Evolutionary conservation across 2,329 filamentous ascomycete species (phyloP), one percentile per base, ranked within the genome.

Genomic region (Huntiella decipiens): DNA sequence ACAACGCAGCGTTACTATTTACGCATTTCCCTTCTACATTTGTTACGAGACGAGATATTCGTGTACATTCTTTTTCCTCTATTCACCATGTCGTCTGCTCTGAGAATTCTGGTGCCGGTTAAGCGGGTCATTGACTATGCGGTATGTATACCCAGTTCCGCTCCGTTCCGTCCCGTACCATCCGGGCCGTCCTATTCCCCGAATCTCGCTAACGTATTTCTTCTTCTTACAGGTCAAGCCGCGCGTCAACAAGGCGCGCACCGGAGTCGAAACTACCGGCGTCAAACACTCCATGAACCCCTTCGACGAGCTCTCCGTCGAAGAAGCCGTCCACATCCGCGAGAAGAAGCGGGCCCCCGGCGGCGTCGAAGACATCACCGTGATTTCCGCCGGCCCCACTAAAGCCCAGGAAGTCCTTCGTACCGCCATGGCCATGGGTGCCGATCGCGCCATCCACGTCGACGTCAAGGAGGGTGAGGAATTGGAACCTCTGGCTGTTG

Each of bases 241-340:
- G 48, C 73, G 75, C 54, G 73, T 79, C 61, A 79, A 79, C 67
- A 79, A 77, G 61, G 65, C 74, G 56, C 71, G 74, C 64, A 95
- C 88, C 51, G 88, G 77, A 59, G 81, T 98, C 64, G 88, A 95
- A 66, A 94, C 83, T 46, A 72, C 79, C 53, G 83, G 83, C 54
- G 86, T 96, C 58, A 96, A 96, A 66, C 88, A 96, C 73, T 87
- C 80, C 61, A 88, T 98, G 76, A 98, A 96, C 71, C 91, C 91
- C 15, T 98, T 98, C 66, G 91, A 98, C 70, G 91, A 98, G 64
- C 82, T 98, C 58, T 92, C 86, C 38, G 78, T 98, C 62, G 91
- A 98, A 66, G 91, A 96, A 68, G 84, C 87, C 44, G 83, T 95
- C 44, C 85, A 84, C 36, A 81, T 98, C 59, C 87, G 91, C 62